Conservation (phyloP, 164 flowering plant species). For the Berberis thunbergii region DNA sequence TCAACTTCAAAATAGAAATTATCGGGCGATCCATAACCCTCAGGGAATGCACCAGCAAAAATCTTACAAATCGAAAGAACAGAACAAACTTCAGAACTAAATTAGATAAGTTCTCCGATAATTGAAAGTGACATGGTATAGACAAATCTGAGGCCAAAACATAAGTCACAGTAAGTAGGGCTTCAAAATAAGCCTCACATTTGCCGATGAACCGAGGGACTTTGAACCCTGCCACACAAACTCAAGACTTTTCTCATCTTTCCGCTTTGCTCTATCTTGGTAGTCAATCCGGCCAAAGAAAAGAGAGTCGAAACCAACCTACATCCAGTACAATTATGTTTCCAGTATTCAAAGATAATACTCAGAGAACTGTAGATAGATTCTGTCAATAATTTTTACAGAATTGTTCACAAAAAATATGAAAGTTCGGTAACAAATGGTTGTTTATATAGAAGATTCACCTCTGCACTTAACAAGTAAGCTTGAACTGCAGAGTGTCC, state of each 20-base stretch:
- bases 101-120: no score
- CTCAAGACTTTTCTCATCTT: no score
- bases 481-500: constrained; percentile 96
- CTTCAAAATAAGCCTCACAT: constrained; percentile 11
- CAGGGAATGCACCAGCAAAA: no score
- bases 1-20: constrained; percentile 52
- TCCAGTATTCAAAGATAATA: neutral
- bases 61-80: constrained; percentile 29
- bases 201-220: constrained; percentile 9
- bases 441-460: neutral
- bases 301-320: constrained; percentile 15
- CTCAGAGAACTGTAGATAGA: no score
- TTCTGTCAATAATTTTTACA: no score
- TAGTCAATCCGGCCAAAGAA: no score
- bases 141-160: neutral
- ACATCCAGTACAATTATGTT: neutral
- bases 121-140: no score
- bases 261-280: no score
- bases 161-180: neutral
- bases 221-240: no score
- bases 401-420: no score
- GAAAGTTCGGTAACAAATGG: neutral
- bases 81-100: neutral
- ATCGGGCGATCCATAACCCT: constrained; percentile 27
- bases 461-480: constrained; percentile 32